phyloP scores from a whole-genome alignment of 2,329 filamentous ascomycete species.

The Paraconiothyrium brasiliense region DNA sequence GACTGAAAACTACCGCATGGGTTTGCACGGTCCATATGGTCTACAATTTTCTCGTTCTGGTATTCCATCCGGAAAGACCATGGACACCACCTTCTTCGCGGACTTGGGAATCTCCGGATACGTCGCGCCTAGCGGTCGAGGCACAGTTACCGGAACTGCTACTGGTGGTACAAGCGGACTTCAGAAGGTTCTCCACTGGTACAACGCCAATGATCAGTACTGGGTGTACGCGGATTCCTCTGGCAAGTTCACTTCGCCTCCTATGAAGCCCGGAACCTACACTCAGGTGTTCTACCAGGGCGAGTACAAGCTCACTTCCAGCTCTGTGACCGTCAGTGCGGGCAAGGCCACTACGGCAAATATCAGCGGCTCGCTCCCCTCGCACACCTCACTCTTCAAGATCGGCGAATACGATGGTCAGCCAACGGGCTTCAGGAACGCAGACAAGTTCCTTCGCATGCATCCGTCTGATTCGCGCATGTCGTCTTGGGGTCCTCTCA shows the following conservation, averaged over 20 bases:
- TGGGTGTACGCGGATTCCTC: conserved; percentile 66
- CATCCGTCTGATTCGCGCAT: conserved; percentile 73
- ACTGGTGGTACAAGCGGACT: conserved; percentile 63
- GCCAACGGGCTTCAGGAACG: conserved; percentile 69
- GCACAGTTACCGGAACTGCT: conserved; percentile 68
- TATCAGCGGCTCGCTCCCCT: conserved; percentile 60
- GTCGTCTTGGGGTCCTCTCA: conserved; percentile 67
- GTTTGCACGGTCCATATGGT: conserved; percentile 72
- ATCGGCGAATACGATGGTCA: conserved; percentile 74
- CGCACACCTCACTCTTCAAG: conserved; percentile 66
- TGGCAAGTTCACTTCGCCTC: conserved; percentile 69
- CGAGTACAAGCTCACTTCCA: conserved; percentile 64
- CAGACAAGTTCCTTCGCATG: conserved; percentile 73
- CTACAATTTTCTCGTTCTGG: conserved; percentile 68
- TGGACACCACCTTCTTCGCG: conserved; percentile 68
- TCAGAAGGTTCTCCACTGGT: conserved; percentile 71
- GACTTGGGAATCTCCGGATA: conserved; percentile 67
- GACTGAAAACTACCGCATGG: conserved; percentile 69
- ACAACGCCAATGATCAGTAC: conserved; percentile 70
- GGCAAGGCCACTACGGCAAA: conserved; percentile 60
- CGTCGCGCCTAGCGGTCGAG: conserved; percentile 64
- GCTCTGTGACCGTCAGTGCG: conserved; percentile 57
- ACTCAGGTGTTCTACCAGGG: conserved; percentile 73
- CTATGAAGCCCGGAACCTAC: conserved; percentile 74
- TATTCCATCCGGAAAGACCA: conserved; percentile 56